A percentile compares a stretch with the other conserved stretches of the same genome.
phyloP scores from a whole-genome alignment of 2,329 filamentous ascomycete species.

The Raffaelea deltoideospora region DNA sequence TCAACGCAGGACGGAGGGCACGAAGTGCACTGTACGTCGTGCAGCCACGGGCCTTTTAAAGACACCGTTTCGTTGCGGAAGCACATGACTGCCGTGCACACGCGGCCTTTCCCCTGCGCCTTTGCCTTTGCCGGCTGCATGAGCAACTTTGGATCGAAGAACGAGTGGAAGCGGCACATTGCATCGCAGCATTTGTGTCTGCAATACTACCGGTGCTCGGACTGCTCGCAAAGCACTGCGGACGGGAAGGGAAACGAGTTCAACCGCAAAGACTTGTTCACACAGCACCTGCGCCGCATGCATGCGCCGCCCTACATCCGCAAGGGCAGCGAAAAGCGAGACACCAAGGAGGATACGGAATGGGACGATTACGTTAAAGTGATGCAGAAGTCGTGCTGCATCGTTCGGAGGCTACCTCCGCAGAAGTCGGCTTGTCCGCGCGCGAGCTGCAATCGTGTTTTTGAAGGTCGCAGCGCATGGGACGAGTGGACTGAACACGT shows the following conservation, averaged over 20 bases:
- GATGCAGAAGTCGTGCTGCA: slow-evolving; percentile 61
- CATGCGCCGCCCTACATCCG: slow-evolving; percentile 58
- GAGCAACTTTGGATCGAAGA: slow-evolving; percentile 80
- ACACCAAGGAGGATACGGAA: slow-evolving; percentile 42
- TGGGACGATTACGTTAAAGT: slow-evolving; percentile 53
- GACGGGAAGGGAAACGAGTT: slow-evolving; percentile 56
- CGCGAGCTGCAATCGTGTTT: slow-evolving; percentile 54
- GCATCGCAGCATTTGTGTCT: slow-evolving; percentile 72
- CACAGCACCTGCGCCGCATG: slow-evolving; percentile 88
- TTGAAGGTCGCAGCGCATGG: slow-evolving; percentile 63
- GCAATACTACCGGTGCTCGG: slow-evolving; percentile 48
- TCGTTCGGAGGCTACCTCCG: slow-evolving; percentile 53
- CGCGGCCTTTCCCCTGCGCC: slow-evolving; percentile 67
- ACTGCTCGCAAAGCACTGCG: slow-evolving; percentile 36
- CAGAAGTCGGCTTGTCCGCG: slow-evolving; percentile 55
- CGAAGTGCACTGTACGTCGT: slow-evolving; percentile 45
- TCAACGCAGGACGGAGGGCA: too few species aligned
- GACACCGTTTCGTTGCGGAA: slow-evolving; percentile 51
- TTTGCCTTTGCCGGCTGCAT: slow-evolving; percentile 72
- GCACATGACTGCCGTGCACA: slow-evolving; percentile 53
- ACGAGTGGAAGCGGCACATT: slow-evolving; percentile 96
- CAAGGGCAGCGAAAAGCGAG: slow-evolving; percentile 38
- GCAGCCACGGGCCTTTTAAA: slow-evolving; percentile 50
- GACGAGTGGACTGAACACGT: slow-evolving; percentile 89
- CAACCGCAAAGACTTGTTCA: slow-evolving; percentile 92